Evolutionary conservation across 176 grass and related monocot species (phyloP), one percentile per base, ranked within the genome.

Genomic region (Juncus inflexus): DNA sequence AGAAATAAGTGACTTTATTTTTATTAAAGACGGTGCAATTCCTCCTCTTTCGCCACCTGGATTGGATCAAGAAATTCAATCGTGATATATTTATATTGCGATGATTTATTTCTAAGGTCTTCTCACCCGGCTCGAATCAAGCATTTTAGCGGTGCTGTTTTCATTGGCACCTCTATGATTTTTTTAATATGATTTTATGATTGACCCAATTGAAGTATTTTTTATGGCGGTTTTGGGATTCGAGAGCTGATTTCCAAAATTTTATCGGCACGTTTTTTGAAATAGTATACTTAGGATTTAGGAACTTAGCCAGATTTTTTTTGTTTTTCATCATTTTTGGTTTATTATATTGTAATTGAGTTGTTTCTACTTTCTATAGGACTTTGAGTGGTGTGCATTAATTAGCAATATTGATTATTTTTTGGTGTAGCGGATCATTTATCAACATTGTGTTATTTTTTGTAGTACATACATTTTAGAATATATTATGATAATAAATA

Each of bases 41-140:
- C 90, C 86, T 50, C 86, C 90, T 12, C 37, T 79, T 45, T 95
- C 90, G 0, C 86, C 86, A 0, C 86, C 90, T 3, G 41, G 75
- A 67, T 79, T 82, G 43, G 77, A 76, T 50, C 67, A 67, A 45
- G 14, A 36, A 71, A 42, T 43, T 55, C 37, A 59, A 12, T 70
- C 19, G 6, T 71, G 43, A 47, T 47, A 9, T 47, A 47, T 47
- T 47, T 9, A 47, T 47, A 28, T 28, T 28, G 19, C 19, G 19
- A 28, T 28, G 19, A 28, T 28, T 28, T 28, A 28, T 28, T 28
- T 28, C 19, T 28, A 28, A 28, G 19, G 19, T 28, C 19, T 28
- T 28, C 19, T 28, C 19, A 28, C 19, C 19, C 19, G 19, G 19
- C 19, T 28, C 19, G 19, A 28, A 28, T 28, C 19, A 28, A 28